Conservation (phyloP, 768 basidiomycete species). For the Pisolithus sp. region DNA sequence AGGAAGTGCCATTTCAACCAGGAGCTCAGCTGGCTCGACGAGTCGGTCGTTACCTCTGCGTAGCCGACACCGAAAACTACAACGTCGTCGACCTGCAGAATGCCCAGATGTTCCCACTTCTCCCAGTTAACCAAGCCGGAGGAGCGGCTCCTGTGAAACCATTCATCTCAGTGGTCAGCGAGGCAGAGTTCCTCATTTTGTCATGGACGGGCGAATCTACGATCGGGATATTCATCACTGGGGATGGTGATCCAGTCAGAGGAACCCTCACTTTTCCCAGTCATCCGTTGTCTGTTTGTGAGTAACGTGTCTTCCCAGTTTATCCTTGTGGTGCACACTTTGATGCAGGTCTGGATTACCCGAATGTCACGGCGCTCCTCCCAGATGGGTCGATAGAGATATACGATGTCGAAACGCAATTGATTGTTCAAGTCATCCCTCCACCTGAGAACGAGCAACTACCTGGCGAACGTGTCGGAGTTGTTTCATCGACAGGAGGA, state of each 20-base stretch:
- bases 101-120: slow-evolving; percentile 60
- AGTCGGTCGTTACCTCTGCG: slow-evolving; percentile 56
- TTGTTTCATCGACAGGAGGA: slow-evolving; percentile 26
- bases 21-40: slow-evolving; percentile 58
- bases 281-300: slow-evolving; percentile 73
- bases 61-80: slow-evolving; percentile 70
- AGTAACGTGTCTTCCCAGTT: slow-evolving; percentile 24
- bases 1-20: slow-evolving; percentile 69
- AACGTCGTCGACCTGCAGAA: slow-evolving; percentile 73
- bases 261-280: slow-evolving; percentile 84
- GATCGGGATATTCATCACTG: slow-evolving; percentile 81
- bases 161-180: slow-evolving; percentile 65
- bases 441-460: slow-evolving; percentile 30
- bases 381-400: slow-evolving; percentile 75
- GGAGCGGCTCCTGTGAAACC: slow-evolving; percentile 49
- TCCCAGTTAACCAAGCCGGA: slow-evolving; percentile 71
- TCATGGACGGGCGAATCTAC: slow-evolving; percentile 80
- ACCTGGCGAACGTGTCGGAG: slow-evolving; percentile 23
- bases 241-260: slow-evolving; percentile 80
- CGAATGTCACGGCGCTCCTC: slow-evolving; percentile 72
- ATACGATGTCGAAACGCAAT: slow-evolving; percentile 71
- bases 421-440: slow-evolving; percentile 62
- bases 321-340: slow-evolving; percentile 1
- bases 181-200: slow-evolving; percentile 78
- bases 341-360: slow-evolving; percentile 67